Conservation (phyloP, 2,329 filamentous ascomycete genomes). For the Colletotrichum sp. region DNA sequence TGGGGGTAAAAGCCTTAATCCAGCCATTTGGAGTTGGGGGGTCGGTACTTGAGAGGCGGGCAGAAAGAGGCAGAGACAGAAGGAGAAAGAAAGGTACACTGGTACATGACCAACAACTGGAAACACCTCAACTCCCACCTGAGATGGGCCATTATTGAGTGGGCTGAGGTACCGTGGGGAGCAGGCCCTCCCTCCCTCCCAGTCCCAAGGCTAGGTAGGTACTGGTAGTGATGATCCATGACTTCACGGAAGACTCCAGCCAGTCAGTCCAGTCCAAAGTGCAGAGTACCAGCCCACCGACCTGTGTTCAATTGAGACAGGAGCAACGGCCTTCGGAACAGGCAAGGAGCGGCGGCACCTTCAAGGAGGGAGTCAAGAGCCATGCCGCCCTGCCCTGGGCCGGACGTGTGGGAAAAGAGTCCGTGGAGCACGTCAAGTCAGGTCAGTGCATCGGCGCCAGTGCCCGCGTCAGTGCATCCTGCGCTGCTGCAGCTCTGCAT, state of each 20-base stretch:
- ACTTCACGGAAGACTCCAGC: background rate
- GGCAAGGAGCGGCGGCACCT: background rate
- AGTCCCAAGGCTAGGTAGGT: background rate
- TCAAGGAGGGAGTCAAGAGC: background rate
- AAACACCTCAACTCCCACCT: background rate
- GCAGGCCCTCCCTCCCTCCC: background rate
- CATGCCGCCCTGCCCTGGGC: background rate
- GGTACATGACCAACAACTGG: background rate
- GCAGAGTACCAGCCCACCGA: background rate
- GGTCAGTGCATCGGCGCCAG: slow-evolving; percentile 8
- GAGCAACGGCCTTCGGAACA: background rate
- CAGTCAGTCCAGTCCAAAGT: background rate
- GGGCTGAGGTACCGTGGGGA: background rate
- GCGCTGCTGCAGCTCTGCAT: background rate
- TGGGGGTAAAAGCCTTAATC: background rate
- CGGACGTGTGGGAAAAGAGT: background rate
- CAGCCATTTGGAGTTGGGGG: background rate
- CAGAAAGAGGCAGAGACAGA: background rate
- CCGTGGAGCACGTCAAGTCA: slow-evolving; percentile 5
- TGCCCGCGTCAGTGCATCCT: background rate
- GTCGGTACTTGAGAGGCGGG: background rate
- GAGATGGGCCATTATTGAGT: background rate
- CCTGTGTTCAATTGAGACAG: background rate
- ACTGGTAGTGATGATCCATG: background rate
- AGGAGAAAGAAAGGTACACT: background rate